Evolutionary conservation across 192 early-diverging fungal species (phyloP), one percentile per base, ranked within the genome.

Genomic region (Mortierella antarctica): DNA sequence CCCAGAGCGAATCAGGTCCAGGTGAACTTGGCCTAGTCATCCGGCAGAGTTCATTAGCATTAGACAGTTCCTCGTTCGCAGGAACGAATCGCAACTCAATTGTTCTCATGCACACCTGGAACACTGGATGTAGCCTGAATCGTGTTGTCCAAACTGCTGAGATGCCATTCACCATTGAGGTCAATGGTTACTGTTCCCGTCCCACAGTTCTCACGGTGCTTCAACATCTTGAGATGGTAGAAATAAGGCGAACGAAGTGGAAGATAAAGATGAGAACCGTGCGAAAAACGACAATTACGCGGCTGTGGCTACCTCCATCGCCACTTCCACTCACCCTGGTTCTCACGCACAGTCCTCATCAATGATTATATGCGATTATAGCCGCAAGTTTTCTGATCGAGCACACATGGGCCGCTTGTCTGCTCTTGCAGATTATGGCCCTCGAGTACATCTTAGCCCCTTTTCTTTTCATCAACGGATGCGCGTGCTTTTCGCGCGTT

Each of bases 1-100:
- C 5, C 57, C 63, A 6, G 76, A 62, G 5, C 54, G 61, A 8
- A 79, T 60, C 49, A 79, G 64, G 44, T 71, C 76, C 62, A 79
- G 48, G 52, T 79, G 76, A 44, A 62, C 76, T 46, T 79, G 76
- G 13, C 76, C 74, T 78, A 39, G n/a, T 1, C 31, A 31, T 31
- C 31, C 31, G 31, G 3, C 1, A 31, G 31, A 31, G 59, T 45
- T n/a, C 18, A 20, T 46, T 46, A n/a, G 59, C 15, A 61, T 45
- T 46, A 12, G 11, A 13, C 31, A 11, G 11, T 13, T 4, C 20
- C 15, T 13, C 0, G 7, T 56, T 7, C 54, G 7, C 13, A 1
- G 31, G n/a, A 14, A 41, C 5, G 23, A 13, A 21, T 41, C 23
- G 31, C 31, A 31, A 31, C 31, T 31, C 31, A 31, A 31, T 31